A percentile compares a stretch with the other conserved stretches of the same genome.
phyloP scores from a whole-genome alignment of 2,329 filamentous ascomycete species.

The Aspergillus fumigatiaffinis region DNA sequence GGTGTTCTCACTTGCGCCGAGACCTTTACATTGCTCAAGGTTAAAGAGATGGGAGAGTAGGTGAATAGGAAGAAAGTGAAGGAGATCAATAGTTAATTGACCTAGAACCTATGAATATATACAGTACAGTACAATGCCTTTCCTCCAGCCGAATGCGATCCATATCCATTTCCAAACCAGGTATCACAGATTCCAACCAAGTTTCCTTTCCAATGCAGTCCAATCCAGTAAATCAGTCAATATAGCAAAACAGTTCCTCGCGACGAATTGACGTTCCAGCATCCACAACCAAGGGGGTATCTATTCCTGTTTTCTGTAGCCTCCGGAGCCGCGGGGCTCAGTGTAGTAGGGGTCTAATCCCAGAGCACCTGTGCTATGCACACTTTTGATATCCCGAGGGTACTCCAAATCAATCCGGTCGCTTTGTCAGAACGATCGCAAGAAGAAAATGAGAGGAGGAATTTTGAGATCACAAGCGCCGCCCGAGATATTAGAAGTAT shows the following conservation, averaged over 20 bases:
- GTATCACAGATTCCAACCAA: background rate
- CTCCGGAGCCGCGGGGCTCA: background rate
- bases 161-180: background rate
- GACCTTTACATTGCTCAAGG: slow-evolving; percentile 1
- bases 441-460: background rate
- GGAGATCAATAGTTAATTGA: background rate
- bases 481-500: slow-evolving; percentile 8
- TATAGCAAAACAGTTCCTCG: background rate
- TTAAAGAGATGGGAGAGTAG: too few species aligned
- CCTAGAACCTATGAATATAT: background rate
- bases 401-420: slow-evolving; percentile 1
- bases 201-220: background rate
- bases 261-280: background rate
- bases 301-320: background rate
- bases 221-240: background rate
- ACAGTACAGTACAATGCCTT: background rate
- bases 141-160: background rate
- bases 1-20: slow-evolving; percentile 28
- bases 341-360: background rate
- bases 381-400: background rate
- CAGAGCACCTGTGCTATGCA: background rate
- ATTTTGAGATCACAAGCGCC: slow-evolving; percentile 5
- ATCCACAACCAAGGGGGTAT: background rate
- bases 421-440: slow-evolving; percentile 2
- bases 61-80: background rate